Conservation (phyloP, 106 monocot species). For the Dioscorea dumetorum region DNA sequence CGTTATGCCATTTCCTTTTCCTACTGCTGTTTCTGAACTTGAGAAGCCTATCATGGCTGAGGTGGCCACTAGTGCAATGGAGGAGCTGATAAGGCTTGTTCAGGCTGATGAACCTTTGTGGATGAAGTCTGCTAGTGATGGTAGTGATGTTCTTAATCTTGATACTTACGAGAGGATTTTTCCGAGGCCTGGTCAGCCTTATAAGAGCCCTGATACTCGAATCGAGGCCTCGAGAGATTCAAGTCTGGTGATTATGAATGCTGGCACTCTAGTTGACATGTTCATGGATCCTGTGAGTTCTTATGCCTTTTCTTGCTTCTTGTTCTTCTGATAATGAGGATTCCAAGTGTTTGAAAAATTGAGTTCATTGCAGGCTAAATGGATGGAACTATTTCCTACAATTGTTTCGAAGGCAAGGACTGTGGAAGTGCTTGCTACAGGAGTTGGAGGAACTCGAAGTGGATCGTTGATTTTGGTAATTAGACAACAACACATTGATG, state of each 20-base stretch:
- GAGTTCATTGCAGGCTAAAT: conserved; percentile 49
- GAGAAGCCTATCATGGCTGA: conserved; percentile 90
- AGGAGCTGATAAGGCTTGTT: conserved; percentile 60
- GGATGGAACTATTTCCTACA: conserved; percentile 73
- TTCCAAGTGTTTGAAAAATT: not conserved
- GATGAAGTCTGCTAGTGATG: conserved; percentile 42
- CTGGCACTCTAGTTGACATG: conserved; percentile 60
- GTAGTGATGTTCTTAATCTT: conserved; percentile 46
- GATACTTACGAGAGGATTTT: conserved; percentile 76
- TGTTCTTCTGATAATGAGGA: not conserved
- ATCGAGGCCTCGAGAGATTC: conserved; percentile 70
- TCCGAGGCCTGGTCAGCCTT: conserved; percentile 23
- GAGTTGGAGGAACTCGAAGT: conserved; percentile 50
- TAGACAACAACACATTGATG: no score
- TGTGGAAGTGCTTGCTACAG: conserved; percentile 57
- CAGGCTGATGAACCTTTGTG: conserved; percentile 82
- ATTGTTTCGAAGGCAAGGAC: conserved; percentile 77
- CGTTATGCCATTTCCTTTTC: conserved; percentile 31
- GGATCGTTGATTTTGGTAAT: conserved; percentile 73
- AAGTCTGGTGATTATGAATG: conserved; percentile 45
- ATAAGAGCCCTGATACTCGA: conserved; percentile 30
- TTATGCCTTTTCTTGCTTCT: not conserved
- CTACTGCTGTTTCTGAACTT: conserved; percentile 48
- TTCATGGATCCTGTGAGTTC: conserved; percentile 74
- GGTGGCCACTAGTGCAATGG: conserved; percentile 70